Percentiles rank a stretch among this genome's conserved stretches.
These are phyloP conservation scores for Yamadazyma laniorum DNA, from an alignment of 805 yeast species.

Conservation along the genomic window DNA sequence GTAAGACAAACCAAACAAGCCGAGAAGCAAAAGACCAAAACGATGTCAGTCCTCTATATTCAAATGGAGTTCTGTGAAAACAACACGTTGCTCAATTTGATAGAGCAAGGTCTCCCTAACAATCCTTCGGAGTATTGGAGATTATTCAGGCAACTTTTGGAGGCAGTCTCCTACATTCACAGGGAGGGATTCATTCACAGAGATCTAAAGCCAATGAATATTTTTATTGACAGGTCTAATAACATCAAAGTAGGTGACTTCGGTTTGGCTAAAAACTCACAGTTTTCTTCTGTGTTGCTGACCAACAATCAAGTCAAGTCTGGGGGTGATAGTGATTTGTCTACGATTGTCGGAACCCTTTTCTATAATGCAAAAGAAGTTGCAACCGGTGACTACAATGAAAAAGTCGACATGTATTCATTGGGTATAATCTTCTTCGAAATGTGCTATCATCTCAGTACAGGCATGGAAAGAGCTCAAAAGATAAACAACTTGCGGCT, in stretches of 20 bases:
- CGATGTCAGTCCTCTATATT: constrained; percentile 71
- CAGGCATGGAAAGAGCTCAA: constrained; percentile 90
- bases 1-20: constrained; percentile 11
- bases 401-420: constrained; percentile 94
- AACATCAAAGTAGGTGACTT: constrained; percentile 95
- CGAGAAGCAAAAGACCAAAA: constrained; percentile 17
- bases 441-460: constrained; percentile 81
- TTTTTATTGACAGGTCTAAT: constrained; percentile 86
- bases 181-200: constrained; percentile 93
- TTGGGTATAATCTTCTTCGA: constrained; percentile 94
- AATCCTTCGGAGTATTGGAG: constrained; percentile 87
- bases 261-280: constrained; percentile 92
- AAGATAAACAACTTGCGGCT: constrained; percentile 66
- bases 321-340: constrained; percentile 59
- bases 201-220: constrained; percentile 92
- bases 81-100: constrained; percentile 80
- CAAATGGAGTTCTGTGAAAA: constrained; percentile 99
- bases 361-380: constrained; percentile 92
- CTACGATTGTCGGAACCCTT: constrained; percentile 93
- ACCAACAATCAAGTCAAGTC: constrained; percentile 40
- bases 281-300: constrained; percentile 40
- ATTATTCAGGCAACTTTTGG: constrained; percentile 78
- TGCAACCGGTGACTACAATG: constrained; percentile 76
- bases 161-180: constrained; percentile 88
- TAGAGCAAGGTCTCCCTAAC: constrained; percentile 64